Conservation (phyloP, 2,329 filamentous ascomycete genomes). For the Ophiostoma montium region DNA sequence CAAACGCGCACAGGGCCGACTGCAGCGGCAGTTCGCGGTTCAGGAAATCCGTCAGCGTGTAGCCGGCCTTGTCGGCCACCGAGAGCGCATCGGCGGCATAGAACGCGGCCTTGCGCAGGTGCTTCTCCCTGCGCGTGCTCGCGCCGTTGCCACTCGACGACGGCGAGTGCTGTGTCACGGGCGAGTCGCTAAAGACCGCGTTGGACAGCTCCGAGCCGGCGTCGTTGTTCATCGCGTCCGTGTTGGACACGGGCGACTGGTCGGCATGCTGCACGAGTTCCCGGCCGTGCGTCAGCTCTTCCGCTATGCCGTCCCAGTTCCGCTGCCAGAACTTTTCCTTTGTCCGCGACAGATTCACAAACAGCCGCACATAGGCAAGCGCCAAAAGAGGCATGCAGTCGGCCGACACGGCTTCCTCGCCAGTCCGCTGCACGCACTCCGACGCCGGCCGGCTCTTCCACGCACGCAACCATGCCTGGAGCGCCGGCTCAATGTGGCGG, state of each 20-base stretch:
- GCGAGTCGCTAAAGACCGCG: constrained; percentile 20
- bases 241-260: constrained; percentile 38
- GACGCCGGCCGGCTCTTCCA: constrained; percentile 49
- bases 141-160: constrained; percentile 17
- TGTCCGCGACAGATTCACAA: constrained; percentile 80
- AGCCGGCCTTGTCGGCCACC: constrained; percentile 74
- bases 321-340: constrained; percentile 92
- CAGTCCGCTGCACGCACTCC: constrained; percentile 39
- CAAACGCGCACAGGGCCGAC: constrained; percentile 81
- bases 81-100: constrained; percentile 85
- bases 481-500: constrained; percentile 79
- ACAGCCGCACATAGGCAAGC: constrained; percentile 80
- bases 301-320: constrained; percentile 82
- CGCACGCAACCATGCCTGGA: constrained; percentile 86
- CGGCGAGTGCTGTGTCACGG: background rate
- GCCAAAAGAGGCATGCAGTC: constrained; percentile 86
- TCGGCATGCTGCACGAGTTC: constrained; percentile 64
- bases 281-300: constrained; percentile 65
- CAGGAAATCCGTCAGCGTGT: constrained; percentile 65
- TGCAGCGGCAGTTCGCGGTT: constrained; percentile 80
- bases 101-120: constrained; percentile 85
- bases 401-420: constrained; percentile 67
- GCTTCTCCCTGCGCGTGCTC: constrained; percentile 64
- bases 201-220: constrained; percentile 33
- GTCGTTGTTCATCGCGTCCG: constrained; percentile 29